Conservation (phyloP, 257 asterid genomes). For the Fraxinus anomala region DNA sequence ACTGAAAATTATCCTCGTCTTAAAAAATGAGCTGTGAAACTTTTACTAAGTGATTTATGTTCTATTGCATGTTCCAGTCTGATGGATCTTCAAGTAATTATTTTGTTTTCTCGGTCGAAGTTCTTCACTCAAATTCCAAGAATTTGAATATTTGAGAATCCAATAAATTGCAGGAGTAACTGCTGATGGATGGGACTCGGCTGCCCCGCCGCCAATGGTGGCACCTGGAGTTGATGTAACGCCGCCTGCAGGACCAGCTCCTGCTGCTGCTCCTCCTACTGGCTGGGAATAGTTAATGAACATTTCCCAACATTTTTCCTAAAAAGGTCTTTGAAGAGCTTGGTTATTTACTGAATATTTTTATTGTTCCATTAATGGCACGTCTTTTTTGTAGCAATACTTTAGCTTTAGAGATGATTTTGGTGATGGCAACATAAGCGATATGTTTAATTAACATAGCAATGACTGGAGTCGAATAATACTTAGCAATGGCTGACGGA, state of each 20-base stretch:
- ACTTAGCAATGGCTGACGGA: too few species aligned
- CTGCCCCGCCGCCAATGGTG: constrained; percentile 10
- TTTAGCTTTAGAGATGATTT: background rate
- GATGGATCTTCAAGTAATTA: too few species aligned
- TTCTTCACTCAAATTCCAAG: background rate
- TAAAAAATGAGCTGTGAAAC: too few species aligned
- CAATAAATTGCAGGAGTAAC: background rate
- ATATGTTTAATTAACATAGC: background rate
- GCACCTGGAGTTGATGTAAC: background rate
- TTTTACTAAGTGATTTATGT: too few species aligned
- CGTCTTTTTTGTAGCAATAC: background rate
- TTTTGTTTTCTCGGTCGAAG: too few species aligned
- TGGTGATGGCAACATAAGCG: background rate
- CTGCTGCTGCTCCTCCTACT: background rate
- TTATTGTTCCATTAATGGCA: background rate
- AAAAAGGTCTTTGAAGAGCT: background rate
- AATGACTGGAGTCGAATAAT: too few species aligned
- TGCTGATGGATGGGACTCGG: constrained; percentile 26
- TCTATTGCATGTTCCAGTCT: too few species aligned
- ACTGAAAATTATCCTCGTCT: too few species aligned
- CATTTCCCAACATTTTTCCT: background rate
- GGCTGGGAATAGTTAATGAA: background rate
- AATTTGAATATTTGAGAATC: background rate
- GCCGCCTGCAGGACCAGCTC: background rate
- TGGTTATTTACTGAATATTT: background rate